These are phyloP conservation scores for Penicillium argentinense DNA, from an alignment of 495 filamentous ascomycete species.

Conservation along the genomic window DNA sequence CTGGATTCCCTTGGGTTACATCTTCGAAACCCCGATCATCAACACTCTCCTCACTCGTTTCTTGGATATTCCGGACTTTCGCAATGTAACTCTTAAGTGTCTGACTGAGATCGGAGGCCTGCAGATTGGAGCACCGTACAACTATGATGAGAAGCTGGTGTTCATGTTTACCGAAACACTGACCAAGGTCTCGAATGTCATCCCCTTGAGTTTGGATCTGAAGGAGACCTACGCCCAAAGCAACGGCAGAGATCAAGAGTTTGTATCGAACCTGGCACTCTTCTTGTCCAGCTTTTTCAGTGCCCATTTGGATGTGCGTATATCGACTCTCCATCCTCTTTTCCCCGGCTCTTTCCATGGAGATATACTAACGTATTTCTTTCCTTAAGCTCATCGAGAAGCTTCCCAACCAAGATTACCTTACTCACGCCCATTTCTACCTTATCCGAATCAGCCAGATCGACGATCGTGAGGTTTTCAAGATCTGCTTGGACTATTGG, in stretches of 20 bases:
- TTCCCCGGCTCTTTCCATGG: not conserved
- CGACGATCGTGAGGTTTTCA: constrained; percentile 98
- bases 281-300: constrained; percentile 96
- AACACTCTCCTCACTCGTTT: constrained; percentile 89
- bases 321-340: too few relatives aligned
- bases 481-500: constrained; percentile 99
- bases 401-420: constrained; percentile 88
- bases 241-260: constrained; percentile 93
- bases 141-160: constrained; percentile 90
- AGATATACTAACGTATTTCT: constrained; percentile 5
- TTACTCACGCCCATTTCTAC: constrained; percentile 95
- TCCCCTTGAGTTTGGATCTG: constrained; percentile 83
- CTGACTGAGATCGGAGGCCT: constrained; percentile 95
- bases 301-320: constrained; percentile 82
- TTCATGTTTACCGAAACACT: constrained; percentile 97
- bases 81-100: constrained; percentile 94
- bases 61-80: constrained; percentile 85
- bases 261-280: constrained; percentile 92
- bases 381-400: constrained; percentile 80
- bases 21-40: constrained; percentile 96
- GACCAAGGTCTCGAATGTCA: constrained; percentile 83
- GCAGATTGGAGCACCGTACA: constrained; percentile 71
- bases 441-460: constrained; percentile 97
- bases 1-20: constrained; percentile 98
- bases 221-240: constrained; percentile 86